Conservation (phyloP, 1,284 basidiomycete species). For the Cryptococcus depauperatus region DNA sequence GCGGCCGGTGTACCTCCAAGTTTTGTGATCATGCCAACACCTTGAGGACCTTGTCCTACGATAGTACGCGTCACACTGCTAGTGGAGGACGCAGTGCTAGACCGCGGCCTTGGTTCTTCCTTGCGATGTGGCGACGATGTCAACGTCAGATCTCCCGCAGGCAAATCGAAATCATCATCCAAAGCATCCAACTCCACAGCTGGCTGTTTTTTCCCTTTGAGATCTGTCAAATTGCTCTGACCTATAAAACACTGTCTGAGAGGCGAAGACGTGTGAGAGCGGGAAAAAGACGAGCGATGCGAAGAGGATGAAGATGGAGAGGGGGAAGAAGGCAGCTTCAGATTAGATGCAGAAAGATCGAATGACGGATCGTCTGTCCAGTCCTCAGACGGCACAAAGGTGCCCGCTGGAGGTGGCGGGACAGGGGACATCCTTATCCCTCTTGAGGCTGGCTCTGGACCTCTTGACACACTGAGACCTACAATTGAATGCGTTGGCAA, state of each 20-base stretch:
- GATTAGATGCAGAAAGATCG: slow-evolving; percentile 20
- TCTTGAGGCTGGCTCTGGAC: too few relatives aligned
- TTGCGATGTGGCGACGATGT: neutral
- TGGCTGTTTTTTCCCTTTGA: slow-evolving; percentile 8
- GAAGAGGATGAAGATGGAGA: slow-evolving; percentile 18
- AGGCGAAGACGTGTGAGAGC: slow-evolving; percentile 20
- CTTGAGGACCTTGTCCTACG: slow-evolving; percentile 28
- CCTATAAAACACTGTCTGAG: slow-evolving; percentile 19
- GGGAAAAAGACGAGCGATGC: slow-evolving; percentile 7
- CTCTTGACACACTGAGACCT: too few relatives aligned
- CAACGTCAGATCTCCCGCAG: slow-evolving; percentile 1
- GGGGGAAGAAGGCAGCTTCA: slow-evolving; percentile 12
- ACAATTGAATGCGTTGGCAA: too few relatives aligned
- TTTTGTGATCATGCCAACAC: slow-evolving; percentile 35
- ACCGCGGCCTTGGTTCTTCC: slow-evolving; percentile 2
- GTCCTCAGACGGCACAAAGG: slow-evolving; percentile 29
- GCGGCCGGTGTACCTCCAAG: slow-evolving; percentile 13
- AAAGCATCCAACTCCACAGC: slow-evolving; percentile 9
- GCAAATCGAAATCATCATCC: slow-evolving; percentile 24
- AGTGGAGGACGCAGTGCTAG: slow-evolving; percentile 10
- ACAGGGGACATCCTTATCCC: slow-evolving; percentile 17
- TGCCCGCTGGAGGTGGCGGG: slow-evolving; percentile 23
- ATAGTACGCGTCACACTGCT: slow-evolving; percentile 20
- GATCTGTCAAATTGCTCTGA: neutral
- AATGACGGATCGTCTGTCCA: slow-evolving; percentile 40